Evolutionary conservation across 2,329 filamentous ascomycete species (phyloP), one percentile per base, ranked within the genome.

Genomic region (Hypoxylon sp.): DNA sequence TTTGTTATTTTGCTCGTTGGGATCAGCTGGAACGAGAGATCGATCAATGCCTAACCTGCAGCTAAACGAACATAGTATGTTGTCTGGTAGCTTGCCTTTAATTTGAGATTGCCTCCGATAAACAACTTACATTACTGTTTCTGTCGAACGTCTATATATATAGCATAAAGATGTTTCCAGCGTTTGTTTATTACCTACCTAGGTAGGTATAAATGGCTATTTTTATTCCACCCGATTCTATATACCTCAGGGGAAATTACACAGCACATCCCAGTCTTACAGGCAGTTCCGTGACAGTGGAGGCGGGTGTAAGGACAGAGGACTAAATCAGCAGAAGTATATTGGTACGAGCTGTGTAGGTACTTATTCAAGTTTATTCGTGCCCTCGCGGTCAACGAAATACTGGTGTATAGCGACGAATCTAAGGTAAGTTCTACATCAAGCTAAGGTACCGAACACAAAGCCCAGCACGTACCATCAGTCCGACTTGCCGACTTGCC

Each of bases 1-100:
- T 43, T 49, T 66, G n/a, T n/a, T n/a, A n/a, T n/a, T 56, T 44
- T 26, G 10, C 24, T 28, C 20, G 37, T 47, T 52, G 17, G 24
- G 53, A 62, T 62, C 34, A 53, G 55, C 59, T 62, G 59, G 53
- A 57, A 62, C 53, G 48, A 28, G 51, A 59, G 64, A 64, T 67
- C 57, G 64, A 67, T 66, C 41, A 8, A 53, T 58, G 54, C 50
- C 32, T 34, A 46, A 39, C 41, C 43, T 55, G 56, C 59, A 66
- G 56, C 53, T 55, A 52, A 44, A 4, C 30, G 22, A 32, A 53
- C 58, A 58, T 54, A 56, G 43, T 54, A 56, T 19, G 46, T 28
- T 30, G 28, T 34, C 49, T 24, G 55, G 59, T 55, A 39, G 37
- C 28, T 17, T 44, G 56, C 48, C 37, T 41, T 19, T 17, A 32